A percentile compares a stretch with the other conserved stretches of the same genome.
Evolutionary conservation across 768 basidiomycete species (phyloP).

Genomic region (Termitomyces eurrhizus): DNA sequence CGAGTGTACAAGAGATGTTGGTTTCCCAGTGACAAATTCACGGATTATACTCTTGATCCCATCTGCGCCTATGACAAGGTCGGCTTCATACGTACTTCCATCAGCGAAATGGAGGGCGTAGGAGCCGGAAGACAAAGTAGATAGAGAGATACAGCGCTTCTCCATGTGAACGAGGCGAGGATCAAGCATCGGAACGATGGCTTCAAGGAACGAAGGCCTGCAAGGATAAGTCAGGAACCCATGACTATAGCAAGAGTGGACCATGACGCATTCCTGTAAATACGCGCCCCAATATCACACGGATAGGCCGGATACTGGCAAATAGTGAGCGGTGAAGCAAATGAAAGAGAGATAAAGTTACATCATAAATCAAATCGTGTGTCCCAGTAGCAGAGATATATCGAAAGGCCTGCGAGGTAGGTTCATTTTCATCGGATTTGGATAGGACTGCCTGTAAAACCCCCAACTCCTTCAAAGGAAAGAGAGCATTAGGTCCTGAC

Average conservation of each 20-base stretch:
- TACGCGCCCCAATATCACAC: conserved; percentile 36
- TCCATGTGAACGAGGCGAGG: conserved; percentile 41
- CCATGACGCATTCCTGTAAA: conserved; percentile 31
- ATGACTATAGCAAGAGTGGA: background rate
- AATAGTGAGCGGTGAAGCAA: background rate
- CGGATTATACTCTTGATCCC: conserved; percentile 49
- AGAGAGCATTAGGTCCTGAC: conserved; percentile 47
- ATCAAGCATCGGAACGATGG: conserved; percentile 40
- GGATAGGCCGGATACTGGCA: conserved; percentile 28
- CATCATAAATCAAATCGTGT: conserved; percentile 44
- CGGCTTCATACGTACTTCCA: conserved; percentile 40
- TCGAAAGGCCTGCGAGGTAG: conserved; percentile 29
- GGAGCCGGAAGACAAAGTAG: conserved; percentile 20
- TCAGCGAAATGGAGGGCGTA: conserved; percentile 44
- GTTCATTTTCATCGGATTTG: conserved; percentile 29
- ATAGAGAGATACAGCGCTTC: conserved; percentile 42
- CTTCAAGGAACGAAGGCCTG: conserved; percentile 49
- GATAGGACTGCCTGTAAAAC: conserved; percentile 40
- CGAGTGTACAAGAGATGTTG: conserved; percentile 35
- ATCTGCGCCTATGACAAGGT: conserved; percentile 50
- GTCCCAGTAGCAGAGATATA: conserved; percentile 39
- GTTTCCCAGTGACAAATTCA: conserved; percentile 23
- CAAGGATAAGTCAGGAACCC: background rate
- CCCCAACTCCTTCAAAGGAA: conserved; percentile 40
- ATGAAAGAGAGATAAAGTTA: conserved; percentile 18